Percentiles rank a stretch among this genome's conserved stretches.
Evolutionary conservation across 176 grass and related monocot genomes (phyloP).

Genomic region (Oropetium thomaeum): DNA sequence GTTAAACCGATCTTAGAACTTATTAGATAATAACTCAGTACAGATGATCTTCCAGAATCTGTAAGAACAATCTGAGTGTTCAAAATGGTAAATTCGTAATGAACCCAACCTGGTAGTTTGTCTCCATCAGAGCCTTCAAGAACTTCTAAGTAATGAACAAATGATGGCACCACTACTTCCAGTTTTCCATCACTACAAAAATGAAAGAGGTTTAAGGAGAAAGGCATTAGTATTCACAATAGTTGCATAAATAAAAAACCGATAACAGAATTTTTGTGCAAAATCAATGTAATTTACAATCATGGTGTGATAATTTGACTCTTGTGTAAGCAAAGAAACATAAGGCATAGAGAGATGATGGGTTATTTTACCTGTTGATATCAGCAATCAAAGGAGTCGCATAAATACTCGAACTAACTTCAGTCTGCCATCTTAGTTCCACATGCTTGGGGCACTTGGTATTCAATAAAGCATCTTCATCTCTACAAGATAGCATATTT

Average conservation of each 20-base stretch:
- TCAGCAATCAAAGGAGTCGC: constrained; percentile 88
- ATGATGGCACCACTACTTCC: constrained; percentile 92
- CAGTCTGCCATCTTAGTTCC: constrained; percentile 94
- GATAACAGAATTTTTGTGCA: constrained; percentile 3
- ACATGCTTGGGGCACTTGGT: constrained; percentile 81
- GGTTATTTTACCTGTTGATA: constrained; percentile 80
- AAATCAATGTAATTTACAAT: neutral
- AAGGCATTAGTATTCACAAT: constrained; percentile 11
- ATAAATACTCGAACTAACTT: constrained; percentile 99
- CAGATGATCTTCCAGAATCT: constrained; percentile 5
- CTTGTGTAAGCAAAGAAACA: neutral
- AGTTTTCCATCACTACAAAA: constrained; percentile 74
- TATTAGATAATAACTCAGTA: constrained; percentile 1
- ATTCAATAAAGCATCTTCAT: constrained; percentile 85
- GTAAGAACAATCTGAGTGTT: constrained; percentile 15
- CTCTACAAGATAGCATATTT: constrained; percentile 44
- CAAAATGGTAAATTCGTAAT: neutral
- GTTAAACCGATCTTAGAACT: constrained; percentile 16
- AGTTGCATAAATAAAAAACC: neutral
- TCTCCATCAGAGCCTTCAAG: constrained; percentile 97
- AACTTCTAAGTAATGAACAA: constrained; percentile 98
- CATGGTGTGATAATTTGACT: neutral
- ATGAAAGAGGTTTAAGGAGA: neutral
- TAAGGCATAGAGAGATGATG: constrained; percentile 15
- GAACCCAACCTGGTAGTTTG: constrained; percentile 74